These are phyloP conservation scores for Coriaria nepalensis DNA, from an alignment of 306 rosid genomes.

Conservation along the genomic window DNA sequence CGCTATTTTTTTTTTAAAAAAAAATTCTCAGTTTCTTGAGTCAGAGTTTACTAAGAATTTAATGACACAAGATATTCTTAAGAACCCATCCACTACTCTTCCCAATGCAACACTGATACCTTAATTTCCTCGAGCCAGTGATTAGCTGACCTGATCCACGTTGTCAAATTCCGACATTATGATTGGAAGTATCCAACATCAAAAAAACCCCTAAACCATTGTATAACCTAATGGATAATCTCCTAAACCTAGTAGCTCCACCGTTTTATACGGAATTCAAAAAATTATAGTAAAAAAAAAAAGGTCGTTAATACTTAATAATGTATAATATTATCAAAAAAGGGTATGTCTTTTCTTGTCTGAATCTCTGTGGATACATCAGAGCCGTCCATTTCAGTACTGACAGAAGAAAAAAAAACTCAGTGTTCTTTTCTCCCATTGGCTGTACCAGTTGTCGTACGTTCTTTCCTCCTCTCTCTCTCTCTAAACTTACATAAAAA, in stretches of 20 bases:
- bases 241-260: conserved; percentile 3
- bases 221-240: conserved; percentile 29
- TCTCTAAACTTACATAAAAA: conserved; percentile 36
- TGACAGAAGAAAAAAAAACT: conserved; percentile 36
- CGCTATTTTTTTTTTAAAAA: too few relatives aligned
- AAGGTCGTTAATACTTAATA: too few relatives aligned
- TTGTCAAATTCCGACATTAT: conserved; percentile 35
- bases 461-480: conserved; percentile 14
- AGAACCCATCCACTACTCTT: conserved; percentile 1
- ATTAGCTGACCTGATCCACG: conserved; percentile 58
- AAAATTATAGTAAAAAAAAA: too few relatives aligned
- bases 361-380: conserved; percentile 26
- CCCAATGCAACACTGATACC: conserved; percentile 36
- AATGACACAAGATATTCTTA: too few relatives aligned
- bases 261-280: too few relatives aligned
- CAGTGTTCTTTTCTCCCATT: conserved; percentile 35
- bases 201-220: conserved; percentile 19
- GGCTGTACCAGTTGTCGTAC: conserved; percentile 34
- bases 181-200: conserved; percentile 24
- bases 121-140: conserved; percentile 69
- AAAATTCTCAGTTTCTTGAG: background rate
- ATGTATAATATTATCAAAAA: conserved; percentile 3
- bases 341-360: conserved; percentile 21
- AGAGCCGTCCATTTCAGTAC: conserved; percentile 38
- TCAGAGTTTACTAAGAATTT: too few relatives aligned